Evolutionary conservation across 2,329 filamentous ascomycete genomes (phyloP).

Genomic region (Pyrenophora seminiperda): DNA sequence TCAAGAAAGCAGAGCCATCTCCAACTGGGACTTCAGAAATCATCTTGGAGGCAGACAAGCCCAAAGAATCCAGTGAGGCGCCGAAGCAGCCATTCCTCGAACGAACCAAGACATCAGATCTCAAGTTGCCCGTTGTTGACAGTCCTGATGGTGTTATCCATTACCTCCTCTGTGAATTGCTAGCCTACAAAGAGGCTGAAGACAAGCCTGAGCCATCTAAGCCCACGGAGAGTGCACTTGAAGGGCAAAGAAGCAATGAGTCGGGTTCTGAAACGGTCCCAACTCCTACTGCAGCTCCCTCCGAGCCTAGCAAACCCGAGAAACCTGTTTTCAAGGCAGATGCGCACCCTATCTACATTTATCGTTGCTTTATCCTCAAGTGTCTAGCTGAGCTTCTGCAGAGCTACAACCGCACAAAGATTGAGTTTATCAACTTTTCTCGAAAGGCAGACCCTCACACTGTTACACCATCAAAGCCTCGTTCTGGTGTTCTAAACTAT

Average conservation of each 20-base stretch:
- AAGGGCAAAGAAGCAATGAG: constrained; percentile 12
- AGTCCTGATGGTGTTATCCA: constrained; percentile 95
- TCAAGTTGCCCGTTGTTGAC: constrained; percentile 83
- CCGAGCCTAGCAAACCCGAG: constrained; percentile 52
- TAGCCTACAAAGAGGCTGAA: constrained; percentile 90
- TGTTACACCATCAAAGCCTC: constrained; percentile 89
- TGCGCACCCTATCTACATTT: constrained; percentile 94
- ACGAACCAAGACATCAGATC: constrained; percentile 68
- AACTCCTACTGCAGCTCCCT: constrained; percentile 10
- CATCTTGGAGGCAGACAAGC: constrained; percentile 43
- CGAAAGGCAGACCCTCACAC: constrained; percentile 83
- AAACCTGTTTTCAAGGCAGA: constrained; percentile 87
- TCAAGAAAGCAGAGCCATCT: constrained; percentile 56
- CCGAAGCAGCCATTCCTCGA: constrained; percentile 60
- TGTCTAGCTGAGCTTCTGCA: constrained; percentile 88
- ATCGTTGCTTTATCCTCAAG: constrained; percentile 91
- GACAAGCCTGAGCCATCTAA: constrained; percentile 69
- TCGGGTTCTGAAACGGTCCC: constrained; percentile 14
- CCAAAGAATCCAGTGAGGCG: constrained; percentile 42
- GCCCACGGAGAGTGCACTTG: constrained; percentile 51
- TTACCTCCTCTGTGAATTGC: constrained; percentile 87
- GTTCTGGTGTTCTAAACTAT: constrained; percentile 92
- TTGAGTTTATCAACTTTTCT: constrained; percentile 99
- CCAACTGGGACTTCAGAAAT: constrained; percentile 28
- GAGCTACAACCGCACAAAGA: constrained; percentile 92